Percentiles rank a stretch among this genome's conserved stretches.
phyloP scores from a whole-genome alignment of 305 asterid genomes.

The Andrographis paniculata region DNA sequence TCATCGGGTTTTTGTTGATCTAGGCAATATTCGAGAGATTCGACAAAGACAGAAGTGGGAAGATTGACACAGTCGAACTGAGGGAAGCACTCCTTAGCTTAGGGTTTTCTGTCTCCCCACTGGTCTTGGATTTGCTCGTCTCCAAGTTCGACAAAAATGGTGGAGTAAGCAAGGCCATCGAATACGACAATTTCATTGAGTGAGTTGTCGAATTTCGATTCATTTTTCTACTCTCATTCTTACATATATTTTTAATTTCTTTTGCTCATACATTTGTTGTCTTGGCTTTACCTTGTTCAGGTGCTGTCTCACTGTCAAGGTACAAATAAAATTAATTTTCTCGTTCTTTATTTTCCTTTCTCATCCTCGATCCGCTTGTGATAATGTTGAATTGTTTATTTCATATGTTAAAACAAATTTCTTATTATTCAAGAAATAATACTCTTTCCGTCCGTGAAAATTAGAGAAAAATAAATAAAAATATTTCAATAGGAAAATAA shows the following conservation, averaged over 20 bases:
- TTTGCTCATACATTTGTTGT: background rate
- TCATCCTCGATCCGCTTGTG: too few relatives aligned
- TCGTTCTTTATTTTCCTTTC: background rate
- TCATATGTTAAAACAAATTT: too few relatives aligned
- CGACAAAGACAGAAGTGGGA: conserved; percentile 88
- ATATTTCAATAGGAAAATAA: too few relatives aligned
- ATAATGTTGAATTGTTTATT: too few relatives aligned
- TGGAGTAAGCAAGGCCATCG: conserved; percentile 71
- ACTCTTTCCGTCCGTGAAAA: too few relatives aligned
- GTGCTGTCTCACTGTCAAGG: conserved; percentile 98
- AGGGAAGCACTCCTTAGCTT: conserved; percentile 81
- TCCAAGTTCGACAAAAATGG: conserved; percentile 91
- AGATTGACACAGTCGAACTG: conserved; percentile 67
- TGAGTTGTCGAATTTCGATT: conserved; percentile 35
- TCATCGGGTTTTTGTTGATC: too few relatives aligned
- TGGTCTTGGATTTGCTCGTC: conserved; percentile 66
- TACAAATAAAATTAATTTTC: conserved; percentile 3
- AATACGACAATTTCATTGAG: conserved; percentile 96
- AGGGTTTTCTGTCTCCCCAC: conserved; percentile 77
- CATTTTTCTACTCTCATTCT: too few relatives aligned
- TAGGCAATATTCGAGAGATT: conserved; percentile 82
- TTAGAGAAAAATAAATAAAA: too few relatives aligned
- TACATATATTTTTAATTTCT: background rate
- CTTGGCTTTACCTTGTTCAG: conserved; percentile 28
- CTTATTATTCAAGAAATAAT: too few relatives aligned